phyloP scores from a whole-genome alignment of 106 monocot species.

The Agapanthus africanus region DNA sequence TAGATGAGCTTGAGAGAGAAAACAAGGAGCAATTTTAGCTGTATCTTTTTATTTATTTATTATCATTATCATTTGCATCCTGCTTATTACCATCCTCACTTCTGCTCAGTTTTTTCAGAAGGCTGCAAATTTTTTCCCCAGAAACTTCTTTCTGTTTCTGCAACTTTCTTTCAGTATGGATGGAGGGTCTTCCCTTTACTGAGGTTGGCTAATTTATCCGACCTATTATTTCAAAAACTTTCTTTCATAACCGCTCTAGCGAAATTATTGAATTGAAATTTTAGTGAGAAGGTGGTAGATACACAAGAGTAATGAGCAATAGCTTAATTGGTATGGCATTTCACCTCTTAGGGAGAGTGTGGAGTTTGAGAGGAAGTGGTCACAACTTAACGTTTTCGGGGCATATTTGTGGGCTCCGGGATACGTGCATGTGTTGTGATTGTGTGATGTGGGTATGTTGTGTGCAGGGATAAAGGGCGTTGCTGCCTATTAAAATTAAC shows the following conservation, averaged over 20 bases:
- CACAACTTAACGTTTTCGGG: no score
- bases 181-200: background rate
- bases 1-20: conserved; percentile 11
- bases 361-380: no score
- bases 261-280: background rate
- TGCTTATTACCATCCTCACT: background rate
- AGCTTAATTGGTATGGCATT: no score
- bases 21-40: background rate
- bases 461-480: no score
- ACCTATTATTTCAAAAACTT: background rate
- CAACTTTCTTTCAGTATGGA: no score
- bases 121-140: background rate
- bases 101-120: background rate
- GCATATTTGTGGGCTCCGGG: no score
- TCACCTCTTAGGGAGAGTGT: no score
- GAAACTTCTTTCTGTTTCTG: background rate
- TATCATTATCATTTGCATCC: background rate
- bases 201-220: background rate
- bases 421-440: no score
- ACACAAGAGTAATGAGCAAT: no score
- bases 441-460: no score
- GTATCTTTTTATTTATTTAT: background rate
- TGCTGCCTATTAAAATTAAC: no score
- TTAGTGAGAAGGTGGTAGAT: no score
- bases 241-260: background rate